Evolutionary conservation across 345 rosid genomes (phyloP).

Genomic region (Psidium guajava): DNA sequence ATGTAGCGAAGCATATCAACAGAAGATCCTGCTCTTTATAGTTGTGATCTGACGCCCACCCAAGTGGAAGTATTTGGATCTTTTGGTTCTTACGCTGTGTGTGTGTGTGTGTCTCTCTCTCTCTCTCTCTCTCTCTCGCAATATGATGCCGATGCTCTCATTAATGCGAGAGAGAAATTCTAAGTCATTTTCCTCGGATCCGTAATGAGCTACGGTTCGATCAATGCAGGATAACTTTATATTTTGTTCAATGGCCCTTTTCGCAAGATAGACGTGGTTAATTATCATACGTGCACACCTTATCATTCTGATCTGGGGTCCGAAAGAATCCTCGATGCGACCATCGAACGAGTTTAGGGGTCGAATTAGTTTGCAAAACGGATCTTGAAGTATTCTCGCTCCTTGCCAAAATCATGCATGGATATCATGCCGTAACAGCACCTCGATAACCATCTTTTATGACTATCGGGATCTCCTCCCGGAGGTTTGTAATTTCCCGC

Average conservation of each 20-base stretch:
- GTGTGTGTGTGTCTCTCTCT: too few species aligned
- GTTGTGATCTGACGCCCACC: background rate
- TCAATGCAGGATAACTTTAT: background rate
- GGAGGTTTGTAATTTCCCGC: background rate
- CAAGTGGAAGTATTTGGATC: background rate
- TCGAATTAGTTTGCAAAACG: background rate
- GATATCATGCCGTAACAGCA: background rate
- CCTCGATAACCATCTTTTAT: background rate
- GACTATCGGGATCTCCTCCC: background rate
- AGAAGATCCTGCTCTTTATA: background rate
- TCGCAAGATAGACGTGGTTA: background rate
- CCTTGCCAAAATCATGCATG: background rate
- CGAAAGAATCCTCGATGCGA: background rate
- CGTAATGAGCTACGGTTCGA: background rate
- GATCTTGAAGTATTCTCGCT: background rate
- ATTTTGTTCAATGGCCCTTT: background rate
- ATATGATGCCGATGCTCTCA: background rate
- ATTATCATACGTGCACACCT: background rate
- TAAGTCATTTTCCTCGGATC: background rate
- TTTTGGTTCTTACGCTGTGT: background rate
- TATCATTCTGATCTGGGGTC: background rate
- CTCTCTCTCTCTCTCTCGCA: background rate
- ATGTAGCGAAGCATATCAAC: background rate
- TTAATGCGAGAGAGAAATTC: background rate
- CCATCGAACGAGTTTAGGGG: background rate